Evolutionary conservation across 148 eudicot species (phyloP), one percentile per base, ranked within the genome.

Genomic region (Silene uniflora): DNA sequence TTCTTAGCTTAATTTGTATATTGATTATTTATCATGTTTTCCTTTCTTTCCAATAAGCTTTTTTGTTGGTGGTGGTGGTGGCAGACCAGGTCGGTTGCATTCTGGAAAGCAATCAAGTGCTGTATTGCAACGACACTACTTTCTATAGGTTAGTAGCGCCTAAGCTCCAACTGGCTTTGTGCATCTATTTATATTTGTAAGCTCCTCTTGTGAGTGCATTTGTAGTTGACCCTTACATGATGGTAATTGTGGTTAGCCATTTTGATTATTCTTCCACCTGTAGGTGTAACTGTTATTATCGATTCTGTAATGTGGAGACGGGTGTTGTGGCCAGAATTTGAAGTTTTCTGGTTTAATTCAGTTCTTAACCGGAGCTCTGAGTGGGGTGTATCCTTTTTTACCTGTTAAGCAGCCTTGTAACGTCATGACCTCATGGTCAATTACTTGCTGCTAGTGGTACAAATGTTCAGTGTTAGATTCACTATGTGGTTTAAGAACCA

Each of bases 271-370:
- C 68, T 62, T 73, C 24, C 47, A 73, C 10, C 17, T 86, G 17
- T 87, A 90, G 94, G 90, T 79, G 82, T 95, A 73, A 84, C 98
- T 52, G 67, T 85, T 42, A 67, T 87, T 72, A 79, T 92, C 74
- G 98, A 95, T 80, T 78, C 98, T 76, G 55, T 89, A 69, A 81
- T 89, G 86, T 95, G 97, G 97, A 82, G 83, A 83, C 89, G 81
- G 79, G 62, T 81, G 19, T 62, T 92, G 73, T 95, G 98, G 98
- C 98, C 98, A 71, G 98, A 95, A 77, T 86, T 95, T 67, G 90
- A 95, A 86, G 98, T 95, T 73, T 81, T 95, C 29, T 95, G 97
- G 98, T 95, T 95, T 86, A 95, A 95, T 79, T 95, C 98, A 18
- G 87, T 92, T 80, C 86, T 90, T 79, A 90, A 95, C 79, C 83